These are phyloP conservation scores for Parachlorella kessleri DNA, from an alignment of 139 green algal genomes.

Conservation along the genomic window DNA sequence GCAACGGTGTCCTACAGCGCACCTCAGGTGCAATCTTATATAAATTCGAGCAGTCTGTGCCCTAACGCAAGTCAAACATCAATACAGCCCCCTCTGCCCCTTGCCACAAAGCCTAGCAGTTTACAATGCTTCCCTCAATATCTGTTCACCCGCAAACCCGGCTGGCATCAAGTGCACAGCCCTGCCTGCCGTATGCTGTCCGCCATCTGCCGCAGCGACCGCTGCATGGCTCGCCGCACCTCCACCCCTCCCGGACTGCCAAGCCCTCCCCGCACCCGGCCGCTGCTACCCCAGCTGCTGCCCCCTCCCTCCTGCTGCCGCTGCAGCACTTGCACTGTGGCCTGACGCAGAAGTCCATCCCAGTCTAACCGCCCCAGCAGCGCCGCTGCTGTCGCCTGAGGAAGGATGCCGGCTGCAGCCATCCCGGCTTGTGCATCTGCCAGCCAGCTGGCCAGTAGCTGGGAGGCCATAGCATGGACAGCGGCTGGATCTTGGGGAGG, in stretches of 20 bases:
- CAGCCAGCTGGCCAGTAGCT: constrained; percentile 13
- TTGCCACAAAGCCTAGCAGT: too few species aligned
- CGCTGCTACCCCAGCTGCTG: neutral
- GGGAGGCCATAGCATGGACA: neutral
- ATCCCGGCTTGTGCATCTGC: neutral
- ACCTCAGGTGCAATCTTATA: too few species aligned
- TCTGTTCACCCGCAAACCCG: too few species aligned
- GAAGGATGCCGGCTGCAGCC: neutral
- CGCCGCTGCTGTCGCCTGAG: neutral
- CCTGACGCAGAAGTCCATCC: constrained; percentile 2
- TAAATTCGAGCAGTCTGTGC: too few species aligned
- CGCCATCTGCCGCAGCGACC: constrained; percentile 3
- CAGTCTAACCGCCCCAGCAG: constrained; percentile 20
- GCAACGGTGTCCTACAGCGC: too few species aligned
- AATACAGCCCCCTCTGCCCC: too few species aligned
- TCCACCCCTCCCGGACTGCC: neutral
- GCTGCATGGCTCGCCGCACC: constrained; percentile 10
- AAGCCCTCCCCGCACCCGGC: neutral
- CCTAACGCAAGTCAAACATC: too few species aligned
- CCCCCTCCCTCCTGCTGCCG: neutral
- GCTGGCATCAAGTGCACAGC: neutral
- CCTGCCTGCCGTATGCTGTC: neutral
- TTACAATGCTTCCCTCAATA: too few species aligned
- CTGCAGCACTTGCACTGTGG: neutral
- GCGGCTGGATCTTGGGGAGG: neutral